Conservation (phyloP, 2,329 filamentous ascomycete species). For the Leptographium lundbergii region DNA sequence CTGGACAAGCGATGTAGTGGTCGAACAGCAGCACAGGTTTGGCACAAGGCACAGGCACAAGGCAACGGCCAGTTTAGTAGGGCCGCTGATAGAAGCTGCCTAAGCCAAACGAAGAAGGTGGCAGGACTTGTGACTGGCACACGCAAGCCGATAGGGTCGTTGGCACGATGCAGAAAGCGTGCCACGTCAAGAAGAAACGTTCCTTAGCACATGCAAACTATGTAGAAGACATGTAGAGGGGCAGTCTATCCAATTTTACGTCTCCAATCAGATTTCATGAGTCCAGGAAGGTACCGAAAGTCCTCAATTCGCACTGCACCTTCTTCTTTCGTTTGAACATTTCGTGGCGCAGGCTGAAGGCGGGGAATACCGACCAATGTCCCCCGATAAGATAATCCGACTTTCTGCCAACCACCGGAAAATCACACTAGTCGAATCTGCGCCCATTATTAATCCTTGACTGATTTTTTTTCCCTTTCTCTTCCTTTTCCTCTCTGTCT, state of each 20-base stretch:
- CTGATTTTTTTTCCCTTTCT: not conserved
- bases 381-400: conserved; percentile 6
- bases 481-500: not conserved
- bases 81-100: not conserved
- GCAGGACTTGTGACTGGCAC: not conserved
- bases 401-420: not conserved
- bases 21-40: not conserved
- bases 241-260: not conserved
- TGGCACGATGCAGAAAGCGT: not conserved
- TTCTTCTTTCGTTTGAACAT: not conserved
- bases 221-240: not conserved
- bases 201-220: not conserved
- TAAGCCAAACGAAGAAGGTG: not conserved
- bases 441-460: not conserved
- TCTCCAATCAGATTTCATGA: not conserved
- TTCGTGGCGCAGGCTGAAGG: not conserved
- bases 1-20: not conserved
- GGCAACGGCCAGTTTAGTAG: not conserved
- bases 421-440: not conserved
- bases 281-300: not conserved
- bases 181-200: not conserved
- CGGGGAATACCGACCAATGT: not conserved
- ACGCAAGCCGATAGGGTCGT: not conserved
- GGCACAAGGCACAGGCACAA: not conserved
- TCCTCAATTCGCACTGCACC: not conserved